Percentiles rank a stretch among this genome's conserved stretches.
These are phyloP conservation scores for Marchantia polymorpha DNA, from an alignment of 225 moss, liverwort and hornwort species.

Conservation along the genomic window DNA sequence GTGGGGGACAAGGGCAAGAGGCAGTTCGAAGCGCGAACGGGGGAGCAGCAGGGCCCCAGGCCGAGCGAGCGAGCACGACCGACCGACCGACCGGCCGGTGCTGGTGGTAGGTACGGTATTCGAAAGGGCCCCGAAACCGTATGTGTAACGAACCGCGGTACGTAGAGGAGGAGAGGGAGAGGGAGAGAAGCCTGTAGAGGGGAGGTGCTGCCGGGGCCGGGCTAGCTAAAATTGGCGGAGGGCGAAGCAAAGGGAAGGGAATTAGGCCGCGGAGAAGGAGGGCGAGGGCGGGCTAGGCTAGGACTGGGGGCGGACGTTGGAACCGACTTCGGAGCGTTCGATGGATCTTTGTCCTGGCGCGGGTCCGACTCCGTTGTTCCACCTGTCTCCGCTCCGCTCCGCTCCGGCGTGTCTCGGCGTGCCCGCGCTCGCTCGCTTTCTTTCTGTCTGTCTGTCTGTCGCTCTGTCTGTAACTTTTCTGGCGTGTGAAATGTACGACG, in stretches of 20 bases:
- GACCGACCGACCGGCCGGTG: not conserved
- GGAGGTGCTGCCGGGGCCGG: too few relatives aligned
- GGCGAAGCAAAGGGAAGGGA: not conserved
- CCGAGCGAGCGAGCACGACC: too few relatives aligned
- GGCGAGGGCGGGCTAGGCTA: not conserved
- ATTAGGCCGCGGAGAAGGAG: not conserved
- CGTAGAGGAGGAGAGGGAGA: too few relatives aligned
- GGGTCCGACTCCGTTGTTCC: not conserved
- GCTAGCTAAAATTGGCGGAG: slow-evolving; percentile 9
- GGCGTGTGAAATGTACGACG: not conserved
- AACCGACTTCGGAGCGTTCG: not conserved
- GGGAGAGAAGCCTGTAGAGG: too few relatives aligned
- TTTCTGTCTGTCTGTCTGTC: not conserved
- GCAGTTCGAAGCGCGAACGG: not conserved
- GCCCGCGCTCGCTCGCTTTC: not conserved
- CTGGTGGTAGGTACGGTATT: not conserved
- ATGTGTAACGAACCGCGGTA: not conserved
- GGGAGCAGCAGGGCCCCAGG: not conserved
- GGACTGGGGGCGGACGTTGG: slow-evolving; percentile 14
- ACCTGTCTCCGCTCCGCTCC: not conserved
- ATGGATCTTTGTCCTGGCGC: too few relatives aligned
- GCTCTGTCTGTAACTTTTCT: not conserved
- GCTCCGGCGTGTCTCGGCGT: not conserved
- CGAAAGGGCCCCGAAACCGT: not conserved
- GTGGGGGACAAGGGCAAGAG: not conserved